Base-by-base conservation (phyloP, 2,329 filamentous ascomycete species). In the Penicillium sp. region DNA sequence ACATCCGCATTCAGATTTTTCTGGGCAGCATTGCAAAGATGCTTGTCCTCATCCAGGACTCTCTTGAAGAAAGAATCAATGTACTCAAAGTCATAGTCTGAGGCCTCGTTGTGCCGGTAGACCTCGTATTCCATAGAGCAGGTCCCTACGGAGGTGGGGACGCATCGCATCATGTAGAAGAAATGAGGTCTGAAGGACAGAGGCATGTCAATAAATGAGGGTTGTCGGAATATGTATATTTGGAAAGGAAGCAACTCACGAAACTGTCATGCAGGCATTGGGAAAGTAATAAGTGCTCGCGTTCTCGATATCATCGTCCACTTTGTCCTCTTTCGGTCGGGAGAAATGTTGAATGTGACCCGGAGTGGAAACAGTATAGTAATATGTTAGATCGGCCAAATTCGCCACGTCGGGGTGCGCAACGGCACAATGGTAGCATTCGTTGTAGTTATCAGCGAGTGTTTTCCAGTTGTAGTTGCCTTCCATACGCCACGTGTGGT, bases 361-460 rank as follows among this genome's bases (percentile, higher is more conserved):
- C 9, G 69, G 71, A 47, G 72, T 73, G 15, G 75, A 75, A 56
- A 78, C 67, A 38, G 81, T 77, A 29, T 69, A 67, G 65, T 83
- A 84, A 3, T 75, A 75, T 53, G 75, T 74, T 33, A 84, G 73
- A 56, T 84, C 78, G 29, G 80, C 75, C 10, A 84, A 44, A 15
- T 57, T 52, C 2, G 61, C 57, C 12, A 62, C 49, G 37, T 66
- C 62, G 0, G 63, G 62, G n/a, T 66, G 64, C 1, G 64, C 56
- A 27, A 56, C 49, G 5, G 51, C 55, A 31, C 54, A 58, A 20
- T 57, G 56, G 35, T 49, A 54, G 39, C 51, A 52, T 44, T 68
- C 81, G 62, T 85, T 85, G 71, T 82, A 84, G 68, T 85, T 84
- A 62, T 84, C 82, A 13, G 77, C 75, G 29, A 82, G 64, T 18